Conservation (phyloP, 805 yeast genomes). For the Candida methanosorbosa region DNA sequence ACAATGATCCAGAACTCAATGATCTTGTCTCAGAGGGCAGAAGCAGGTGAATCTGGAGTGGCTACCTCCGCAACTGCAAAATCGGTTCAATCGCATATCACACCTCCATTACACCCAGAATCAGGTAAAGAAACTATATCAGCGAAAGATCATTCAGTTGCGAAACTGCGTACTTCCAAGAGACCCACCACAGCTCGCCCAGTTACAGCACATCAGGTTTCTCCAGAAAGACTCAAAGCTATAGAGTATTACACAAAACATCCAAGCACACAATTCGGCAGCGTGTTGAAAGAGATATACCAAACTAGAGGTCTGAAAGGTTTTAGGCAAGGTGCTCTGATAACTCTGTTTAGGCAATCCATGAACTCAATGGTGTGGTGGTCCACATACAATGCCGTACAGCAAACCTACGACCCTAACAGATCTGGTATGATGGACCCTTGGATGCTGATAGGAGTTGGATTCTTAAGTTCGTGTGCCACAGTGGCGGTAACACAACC, state of each 20-base stretch:
- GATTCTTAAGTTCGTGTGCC: constrained; percentile 59
- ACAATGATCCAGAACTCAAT: constrained; percentile 67
- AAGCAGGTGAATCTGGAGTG: constrained; percentile 13
- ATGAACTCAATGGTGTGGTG: constrained; percentile 77
- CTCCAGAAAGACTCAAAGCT: constrained; percentile 8
- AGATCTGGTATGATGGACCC: constrained; percentile 30
- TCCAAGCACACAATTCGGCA: constrained; percentile 46
- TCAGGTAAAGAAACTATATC: no score
- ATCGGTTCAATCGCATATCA: neutral
- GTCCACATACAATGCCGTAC: constrained; percentile 69
- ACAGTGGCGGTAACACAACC: constrained; percentile 83
- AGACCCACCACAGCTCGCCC: constrained; percentile 4
- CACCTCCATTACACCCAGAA: neutral
- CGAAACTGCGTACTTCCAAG: constrained; percentile 1
- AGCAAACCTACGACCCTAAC: constrained; percentile 58
- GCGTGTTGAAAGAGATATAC: constrained; percentile 59
- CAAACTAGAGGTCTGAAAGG: constrained; percentile 65
- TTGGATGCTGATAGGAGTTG: constrained; percentile 29
- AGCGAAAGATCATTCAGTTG: neutral
- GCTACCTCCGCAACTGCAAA: constrained; percentile 1
- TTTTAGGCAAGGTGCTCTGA: constrained; percentile 71
- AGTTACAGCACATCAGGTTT: neutral
- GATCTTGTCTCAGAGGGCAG: constrained; percentile 22
- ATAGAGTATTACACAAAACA: constrained; percentile 32
- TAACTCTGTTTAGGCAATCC: constrained; percentile 77